A percentile compares a stretch with the other conserved stretches of the same genome.
These are phyloP conservation scores for Lachnellula subtilissima DNA, from an alignment of 2,329 filamentous ascomycete genomes.

Conservation along the genomic window DNA sequence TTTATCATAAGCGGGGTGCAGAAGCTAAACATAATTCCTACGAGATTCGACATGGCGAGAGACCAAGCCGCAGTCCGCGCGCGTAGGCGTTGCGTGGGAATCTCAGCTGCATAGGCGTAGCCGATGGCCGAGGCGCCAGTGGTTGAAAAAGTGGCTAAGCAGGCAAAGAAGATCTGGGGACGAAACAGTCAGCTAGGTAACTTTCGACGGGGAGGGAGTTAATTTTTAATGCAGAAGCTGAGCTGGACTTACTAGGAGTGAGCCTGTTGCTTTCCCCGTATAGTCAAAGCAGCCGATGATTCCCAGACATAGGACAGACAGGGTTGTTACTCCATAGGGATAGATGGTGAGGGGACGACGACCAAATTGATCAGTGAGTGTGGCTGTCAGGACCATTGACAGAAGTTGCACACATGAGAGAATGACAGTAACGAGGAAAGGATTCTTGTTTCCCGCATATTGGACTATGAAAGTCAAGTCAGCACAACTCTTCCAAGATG, in stretches of 20 bases:
- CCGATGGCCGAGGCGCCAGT: conserved; percentile 40
- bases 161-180: conserved; percentile 38
- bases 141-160: conserved; percentile 38
- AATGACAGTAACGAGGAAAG: conserved; percentile 40
- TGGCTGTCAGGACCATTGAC: conserved; percentile 36
- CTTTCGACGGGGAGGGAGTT: neutral
- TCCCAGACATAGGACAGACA: conserved; percentile 35
- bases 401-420: conserved; percentile 38
- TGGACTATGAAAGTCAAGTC: conserved; percentile 29
- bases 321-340: conserved; percentile 35
- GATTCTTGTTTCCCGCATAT: conserved; percentile 37
- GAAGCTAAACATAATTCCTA: conserved; percentile 42
- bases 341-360: conserved; percentile 38
- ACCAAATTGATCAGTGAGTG: conserved; percentile 33
- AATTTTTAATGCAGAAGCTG: neutral
- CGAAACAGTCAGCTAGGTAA: neutral
- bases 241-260: conserved; percentile 32
- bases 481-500: neutral
- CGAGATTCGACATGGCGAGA: conserved; percentile 36
- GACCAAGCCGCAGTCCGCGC: conserved; percentile 37
- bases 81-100: conserved; percentile 37
- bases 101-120: conserved; percentile 39
- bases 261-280: conserved; percentile 30
- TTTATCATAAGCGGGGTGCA: conserved; percentile 43
- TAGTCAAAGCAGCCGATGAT: conserved; percentile 40